Evolutionary conservation across 208 protist species (phyloP).

Genomic region (Phytomonas sp.): DNA sequence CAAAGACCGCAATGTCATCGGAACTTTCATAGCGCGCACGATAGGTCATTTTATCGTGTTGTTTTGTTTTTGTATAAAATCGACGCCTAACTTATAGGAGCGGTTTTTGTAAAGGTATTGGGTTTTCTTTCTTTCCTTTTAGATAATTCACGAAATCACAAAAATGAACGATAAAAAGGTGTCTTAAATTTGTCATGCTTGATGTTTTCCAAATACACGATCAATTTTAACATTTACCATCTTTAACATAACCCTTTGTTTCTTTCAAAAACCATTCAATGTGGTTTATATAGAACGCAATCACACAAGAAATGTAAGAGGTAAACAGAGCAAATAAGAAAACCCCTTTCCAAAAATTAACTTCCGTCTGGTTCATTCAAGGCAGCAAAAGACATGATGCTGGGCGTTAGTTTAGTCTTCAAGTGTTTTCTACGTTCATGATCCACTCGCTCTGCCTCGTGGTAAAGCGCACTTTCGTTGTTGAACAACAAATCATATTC

Average conservation of each 20-base stretch:
- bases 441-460: slow-evolving; percentile 61
- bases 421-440: slow-evolving; percentile 40
- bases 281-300: neutral
- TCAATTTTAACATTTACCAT: neutral
- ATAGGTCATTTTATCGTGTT: slow-evolving; percentile 64
- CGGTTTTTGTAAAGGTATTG: neutral
- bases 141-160: slow-evolving; percentile 7
- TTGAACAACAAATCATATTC: slow-evolving; percentile 73
- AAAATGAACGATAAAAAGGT: slow-evolving; percentile 15
- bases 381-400: slow-evolving; percentile 59
- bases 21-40: slow-evolving; percentile 98
- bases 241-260: neutral
- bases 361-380: slow-evolving; percentile 83
- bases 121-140: neutral
- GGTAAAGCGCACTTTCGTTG: slow-evolving; percentile 70
- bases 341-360: slow-evolving; percentile 14
- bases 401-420: slow-evolving; percentile 28
- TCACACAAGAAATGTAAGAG: neutral
- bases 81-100: neutral
- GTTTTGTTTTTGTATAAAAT: slow-evolving; percentile 12
- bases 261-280: neutral
- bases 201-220: neutral
- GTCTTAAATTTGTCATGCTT: slow-evolving; percentile 1
- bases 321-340: neutral
- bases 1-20: slow-evolving; percentile 99